phyloP scores from a whole-genome alignment of 129 eudicot genomes.

The Erigeron canadensis region DNA sequence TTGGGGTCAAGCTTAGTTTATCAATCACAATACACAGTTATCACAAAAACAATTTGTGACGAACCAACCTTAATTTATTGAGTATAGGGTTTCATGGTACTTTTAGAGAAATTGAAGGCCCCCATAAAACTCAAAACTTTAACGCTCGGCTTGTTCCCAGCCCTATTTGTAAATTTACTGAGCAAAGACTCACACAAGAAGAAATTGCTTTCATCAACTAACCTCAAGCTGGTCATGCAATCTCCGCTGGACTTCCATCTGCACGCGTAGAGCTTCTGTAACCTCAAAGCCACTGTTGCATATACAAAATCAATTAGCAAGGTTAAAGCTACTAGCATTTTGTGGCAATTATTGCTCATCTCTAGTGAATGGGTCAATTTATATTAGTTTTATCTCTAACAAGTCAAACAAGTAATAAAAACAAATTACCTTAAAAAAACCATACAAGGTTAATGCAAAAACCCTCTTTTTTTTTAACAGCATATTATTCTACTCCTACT shows the following conservation, averaged over 20 bases:
- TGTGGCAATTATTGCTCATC: not conserved
- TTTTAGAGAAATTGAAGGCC: not conserved
- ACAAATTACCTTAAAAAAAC: no score
- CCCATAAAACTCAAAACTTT: not conserved
- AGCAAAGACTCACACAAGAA: not conserved
- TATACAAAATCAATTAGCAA: constrained; percentile 3
- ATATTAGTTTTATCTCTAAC: no score
- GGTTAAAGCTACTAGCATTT: not conserved
- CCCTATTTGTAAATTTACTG: not conserved
- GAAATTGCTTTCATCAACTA: constrained; percentile 14
- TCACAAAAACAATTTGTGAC: no score
- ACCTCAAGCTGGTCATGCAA: constrained; percentile 87
- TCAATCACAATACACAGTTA: not conserved
- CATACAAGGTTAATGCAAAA: no score
- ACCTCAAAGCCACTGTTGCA: constrained; percentile 70
- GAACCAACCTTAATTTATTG: no score
- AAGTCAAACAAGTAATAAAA: no score
- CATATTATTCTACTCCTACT: no score
- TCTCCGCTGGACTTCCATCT: constrained; percentile 86
- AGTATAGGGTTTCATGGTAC: no score
- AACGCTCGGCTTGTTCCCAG: not conserved
- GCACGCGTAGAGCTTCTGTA: constrained; percentile 84
- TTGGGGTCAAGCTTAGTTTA: not conserved
- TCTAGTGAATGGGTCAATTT: no score
- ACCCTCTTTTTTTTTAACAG: no score